Evolutionary conservation across 148 eudicot genomes (phyloP).

Genomic region (Mesembryanthemum crystallinum): DNA sequence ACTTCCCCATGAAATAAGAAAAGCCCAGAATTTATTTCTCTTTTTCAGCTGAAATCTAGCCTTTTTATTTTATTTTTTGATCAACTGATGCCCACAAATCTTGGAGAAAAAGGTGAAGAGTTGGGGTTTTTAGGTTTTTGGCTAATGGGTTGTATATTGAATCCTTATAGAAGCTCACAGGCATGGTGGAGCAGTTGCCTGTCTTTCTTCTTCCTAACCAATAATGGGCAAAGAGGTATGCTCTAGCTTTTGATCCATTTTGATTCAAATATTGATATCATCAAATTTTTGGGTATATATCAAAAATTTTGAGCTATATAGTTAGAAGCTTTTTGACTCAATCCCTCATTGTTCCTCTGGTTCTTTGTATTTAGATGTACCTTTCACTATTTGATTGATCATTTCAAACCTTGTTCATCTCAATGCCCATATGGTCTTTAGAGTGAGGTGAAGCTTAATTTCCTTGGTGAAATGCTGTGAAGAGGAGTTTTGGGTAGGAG

Average conservation of each 20-base stretch:
- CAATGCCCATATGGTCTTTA: background rate
- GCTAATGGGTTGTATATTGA: constrained; percentile 26
- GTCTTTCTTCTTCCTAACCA: constrained; percentile 20
- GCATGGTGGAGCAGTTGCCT: constrained; percentile 28
- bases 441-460: background rate
- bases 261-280: background rate
- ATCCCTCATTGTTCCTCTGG: background rate
- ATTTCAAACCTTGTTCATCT: background rate
- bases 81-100: constrained; percentile 33
- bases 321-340: background rate
- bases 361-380: background rate
- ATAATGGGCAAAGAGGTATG: constrained; percentile 34
- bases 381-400: constrained; percentile 13
- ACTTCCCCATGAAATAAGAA: constrained; percentile 23
- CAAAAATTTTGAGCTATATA: background rate
- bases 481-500: background rate
- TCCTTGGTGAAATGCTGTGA: background rate
- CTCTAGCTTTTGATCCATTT: constrained; percentile 18
- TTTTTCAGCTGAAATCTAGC: constrained; percentile 33
- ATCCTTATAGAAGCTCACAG: constrained; percentile 33
- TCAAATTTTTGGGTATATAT: background rate
- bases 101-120: constrained; percentile 22
- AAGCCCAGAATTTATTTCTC: constrained; percentile 14
- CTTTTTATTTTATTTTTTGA: constrained; percentile 21
- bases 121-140: constrained; percentile 16